Conservation (phyloP, 768 basidiomycete genomes). For the Psilocybe cubensis region DNA sequence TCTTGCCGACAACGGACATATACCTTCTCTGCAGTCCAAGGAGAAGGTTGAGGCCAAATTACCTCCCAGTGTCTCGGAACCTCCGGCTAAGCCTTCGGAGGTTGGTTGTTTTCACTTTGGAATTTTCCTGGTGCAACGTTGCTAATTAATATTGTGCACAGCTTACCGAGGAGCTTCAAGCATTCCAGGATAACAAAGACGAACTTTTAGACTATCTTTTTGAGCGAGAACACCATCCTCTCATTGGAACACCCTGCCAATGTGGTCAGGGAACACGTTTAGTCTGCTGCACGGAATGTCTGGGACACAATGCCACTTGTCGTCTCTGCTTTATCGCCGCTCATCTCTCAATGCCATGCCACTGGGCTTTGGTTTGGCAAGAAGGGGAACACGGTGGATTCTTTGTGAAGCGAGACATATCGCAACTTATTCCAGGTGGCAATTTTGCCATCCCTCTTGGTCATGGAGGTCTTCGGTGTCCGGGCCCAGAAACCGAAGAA, state of each 20-base stretch:
- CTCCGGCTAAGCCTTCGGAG: neutral
- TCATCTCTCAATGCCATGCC: neutral
- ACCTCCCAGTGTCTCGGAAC: too few species aligned
- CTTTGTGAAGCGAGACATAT: slow-evolving; percentile 19
- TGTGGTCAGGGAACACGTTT: slow-evolving; percentile 4
- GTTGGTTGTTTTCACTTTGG: neutral
- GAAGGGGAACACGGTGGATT: neutral
- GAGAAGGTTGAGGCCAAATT: too few species aligned
- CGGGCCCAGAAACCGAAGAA: neutral
- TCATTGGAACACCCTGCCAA: neutral
- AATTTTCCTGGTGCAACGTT: neutral
- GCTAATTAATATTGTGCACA: neutral
- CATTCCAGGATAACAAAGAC: neutral
- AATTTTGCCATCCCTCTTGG: slow-evolving; percentile 20
- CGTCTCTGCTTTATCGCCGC: neutral
- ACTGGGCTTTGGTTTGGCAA: slow-evolving; percentile 22
- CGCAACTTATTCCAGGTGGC: slow-evolving; percentile 5
- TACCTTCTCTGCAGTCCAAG: too few species aligned
- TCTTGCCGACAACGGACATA: too few species aligned
- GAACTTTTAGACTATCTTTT: slow-evolving; percentile 1
- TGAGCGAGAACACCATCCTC: neutral
- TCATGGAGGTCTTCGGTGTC: slow-evolving; percentile 12
- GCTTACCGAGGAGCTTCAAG: neutral
- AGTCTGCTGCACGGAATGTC: slow-evolving; percentile 6
- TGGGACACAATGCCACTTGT: neutral